These are phyloP conservation scores for Naganishia albida DNA, from an alignment of 1,284 basidiomycete species.

Conservation along the genomic window DNA sequence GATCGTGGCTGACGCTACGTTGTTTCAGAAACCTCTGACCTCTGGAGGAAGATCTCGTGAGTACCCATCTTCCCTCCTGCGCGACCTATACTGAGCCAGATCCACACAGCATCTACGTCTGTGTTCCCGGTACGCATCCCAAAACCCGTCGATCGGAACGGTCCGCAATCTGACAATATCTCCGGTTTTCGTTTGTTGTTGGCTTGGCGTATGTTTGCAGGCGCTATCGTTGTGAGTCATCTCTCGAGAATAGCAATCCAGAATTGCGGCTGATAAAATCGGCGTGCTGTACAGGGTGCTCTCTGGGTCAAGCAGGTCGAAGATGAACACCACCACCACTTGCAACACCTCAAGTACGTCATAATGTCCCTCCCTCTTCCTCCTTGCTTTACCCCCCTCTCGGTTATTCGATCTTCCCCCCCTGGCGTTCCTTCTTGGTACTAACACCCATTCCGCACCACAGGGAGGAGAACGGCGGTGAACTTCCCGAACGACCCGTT, in stretches of 20 bases:
- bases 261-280: background rate
- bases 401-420: too few species aligned
- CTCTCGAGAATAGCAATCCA: too few species aligned
- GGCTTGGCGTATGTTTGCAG: background rate
- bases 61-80: too few species aligned
- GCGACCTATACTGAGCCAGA: too few species aligned
- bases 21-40: constrained; percentile 29
- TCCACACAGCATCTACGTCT: constrained; percentile 34
- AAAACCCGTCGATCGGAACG: too few species aligned
- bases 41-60: constrained; percentile 36
- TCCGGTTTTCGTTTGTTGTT: background rate
- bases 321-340: constrained; percentile 33
- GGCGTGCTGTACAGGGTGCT: constrained; percentile 18
- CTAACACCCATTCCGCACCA: background rate
- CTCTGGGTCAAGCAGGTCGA: constrained; percentile 36
- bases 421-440: too few species aligned
- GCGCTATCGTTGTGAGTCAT: constrained; percentile 26
- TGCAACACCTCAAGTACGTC: constrained; percentile 33
- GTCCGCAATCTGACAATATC: too few species aligned
- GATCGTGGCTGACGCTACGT: constrained; percentile 6
- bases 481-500: constrained; percentile 32
- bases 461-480: constrained; percentile 34
- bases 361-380: too few species aligned
- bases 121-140: constrained; percentile 32
- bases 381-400: too few species aligned